Evolutionary conservation across 805 yeast species (phyloP).

Genomic region (Kazachstania taianensis): DNA sequence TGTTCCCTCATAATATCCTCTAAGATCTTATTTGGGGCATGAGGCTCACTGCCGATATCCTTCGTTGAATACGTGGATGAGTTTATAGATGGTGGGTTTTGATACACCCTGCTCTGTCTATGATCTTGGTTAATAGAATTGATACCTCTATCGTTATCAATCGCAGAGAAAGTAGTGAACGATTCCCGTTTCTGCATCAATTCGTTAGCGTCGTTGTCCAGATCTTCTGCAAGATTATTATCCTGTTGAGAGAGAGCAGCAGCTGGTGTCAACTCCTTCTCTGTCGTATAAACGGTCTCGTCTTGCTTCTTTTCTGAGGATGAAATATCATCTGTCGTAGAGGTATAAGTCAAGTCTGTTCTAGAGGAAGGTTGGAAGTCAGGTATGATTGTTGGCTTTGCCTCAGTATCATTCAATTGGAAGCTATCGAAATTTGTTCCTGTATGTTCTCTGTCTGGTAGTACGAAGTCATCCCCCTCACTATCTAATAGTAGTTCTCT

Average conservation of each 20-base stretch:
- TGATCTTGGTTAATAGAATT: not conserved
- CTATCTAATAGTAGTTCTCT: not conserved
- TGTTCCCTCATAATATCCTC: conserved; percentile 17
- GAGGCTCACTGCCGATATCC: conserved; percentile 9
- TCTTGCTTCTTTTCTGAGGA: conserved; percentile 6
- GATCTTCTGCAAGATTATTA: not conserved
- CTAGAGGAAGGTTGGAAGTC: conserved; percentile 6
- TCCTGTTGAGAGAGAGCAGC: not conserved
- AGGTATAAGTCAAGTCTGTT: conserved; percentile 3
- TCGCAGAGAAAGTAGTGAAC: conserved; percentile 17
- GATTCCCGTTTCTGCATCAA: conserved; percentile 5
- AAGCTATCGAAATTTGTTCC: no score
- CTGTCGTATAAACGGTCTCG: not conserved
- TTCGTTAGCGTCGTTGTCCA: conserved; percentile 5
- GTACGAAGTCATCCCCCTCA: not conserved
- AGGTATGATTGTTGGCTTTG: conserved; percentile 8
- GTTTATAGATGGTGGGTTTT: conserved; percentile 12
- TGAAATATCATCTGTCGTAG: conserved; percentile 9
- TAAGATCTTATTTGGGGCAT: conserved; percentile 14
- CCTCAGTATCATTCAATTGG: no score
- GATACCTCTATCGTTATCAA: conserved; percentile 9
- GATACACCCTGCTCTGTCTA: no score
- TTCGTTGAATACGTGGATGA: conserved; percentile 17
- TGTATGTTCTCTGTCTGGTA: not conserved
- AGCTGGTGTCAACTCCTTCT: conserved; percentile 1